Conservation (phyloP, 192 early-diverging fungal species). For the Phycomyces nitens region DNA sequence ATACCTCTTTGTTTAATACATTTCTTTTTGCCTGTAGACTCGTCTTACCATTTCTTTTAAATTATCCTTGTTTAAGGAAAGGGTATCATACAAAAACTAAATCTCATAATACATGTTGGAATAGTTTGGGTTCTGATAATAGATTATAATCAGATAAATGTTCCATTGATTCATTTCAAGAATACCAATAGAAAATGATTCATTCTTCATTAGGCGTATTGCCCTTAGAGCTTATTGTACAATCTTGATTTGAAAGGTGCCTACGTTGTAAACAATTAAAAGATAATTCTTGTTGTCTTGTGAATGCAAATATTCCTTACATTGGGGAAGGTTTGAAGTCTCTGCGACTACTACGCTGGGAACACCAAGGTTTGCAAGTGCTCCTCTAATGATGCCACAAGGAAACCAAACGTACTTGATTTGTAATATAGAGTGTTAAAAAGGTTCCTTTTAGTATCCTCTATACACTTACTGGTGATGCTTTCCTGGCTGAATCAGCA, state of each 20-base stretch:
- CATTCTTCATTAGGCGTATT: too few relatives aligned
- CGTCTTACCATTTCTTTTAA: too few relatives aligned
- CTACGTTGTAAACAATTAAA: constrained; percentile 28
- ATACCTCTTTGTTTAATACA: too few relatives aligned
- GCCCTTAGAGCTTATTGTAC: constrained; percentile 36
- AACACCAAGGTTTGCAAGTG: constrained; percentile 87
- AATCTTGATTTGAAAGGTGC: constrained; percentile 78
- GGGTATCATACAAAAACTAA: too few relatives aligned
- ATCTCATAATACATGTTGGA: too few relatives aligned
- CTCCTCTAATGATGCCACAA: constrained; percentile 94
- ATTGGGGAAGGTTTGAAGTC: constrained; percentile 77
- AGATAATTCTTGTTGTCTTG: background rate
- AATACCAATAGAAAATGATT: too few relatives aligned
- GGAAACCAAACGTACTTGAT: constrained; percentile 89
- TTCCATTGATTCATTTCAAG: too few relatives aligned
- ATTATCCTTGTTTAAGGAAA: too few relatives aligned
- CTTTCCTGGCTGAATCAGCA: constrained; percentile 72
- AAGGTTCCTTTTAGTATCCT: background rate
- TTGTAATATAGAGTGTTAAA: background rate
- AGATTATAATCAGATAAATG: too few relatives aligned
- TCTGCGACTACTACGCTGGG: constrained; percentile 84
- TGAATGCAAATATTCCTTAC: constrained; percentile 37
- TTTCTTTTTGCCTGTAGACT: too few relatives aligned
- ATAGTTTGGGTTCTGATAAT: too few relatives aligned
- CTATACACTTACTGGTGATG: constrained; percentile 61